Evolutionary conservation across 768 basidiomycete genomes (phyloP), one percentile per base, ranked within the genome.

Genomic region (Mycena metata): DNA sequence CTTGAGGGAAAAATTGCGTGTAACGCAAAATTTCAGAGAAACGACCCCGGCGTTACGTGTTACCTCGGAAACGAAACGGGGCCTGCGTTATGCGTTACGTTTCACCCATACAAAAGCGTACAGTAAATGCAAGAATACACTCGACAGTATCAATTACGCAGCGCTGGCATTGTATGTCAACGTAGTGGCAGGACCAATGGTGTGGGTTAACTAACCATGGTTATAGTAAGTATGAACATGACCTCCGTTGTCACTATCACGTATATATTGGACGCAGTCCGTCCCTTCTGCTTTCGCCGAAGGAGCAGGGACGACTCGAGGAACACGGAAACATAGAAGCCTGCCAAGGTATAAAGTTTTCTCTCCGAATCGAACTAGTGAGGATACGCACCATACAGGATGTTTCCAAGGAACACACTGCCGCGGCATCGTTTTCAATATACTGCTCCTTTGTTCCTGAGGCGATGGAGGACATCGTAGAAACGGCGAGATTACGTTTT

Each of bases 171-270:
- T 30, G 30, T 30, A 30, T 30, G 30, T 30, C 30, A 30, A 30
- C 30, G 30, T 30, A 30, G 30, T 30, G 30, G 30, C 30, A 6
- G 30, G 30, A 30, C 30, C 30, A 30, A 30, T 30, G 30, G 3
- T 30, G 30, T 30, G 30, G 30, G 30, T 6, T 30, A 30, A 57
- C 55, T n/a, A 24, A 57, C 55, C 55, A 26, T 57, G 23, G 55
- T 57, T 15, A 57, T 57, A n/a, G n/a, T n/a, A 36, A 57, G 41
- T 15, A 57, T 57, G 24, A 57, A 41, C 55, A 57, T 57, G 13
- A 43, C 39, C 12, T 8, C 24, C 11, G 55, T 10, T 17, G 55
- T 57, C 9, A 26, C 41, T 36, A 43, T 43, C 39, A 57, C 36
- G 41, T 57, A 57, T 24, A 43, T 57, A 11, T 57, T 36, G 21